Evolutionary conservation across 768 basidiomycete species (phyloP), one percentile per base, ranked within the genome.

Genomic region (Gyrodon lividus): DNA sequence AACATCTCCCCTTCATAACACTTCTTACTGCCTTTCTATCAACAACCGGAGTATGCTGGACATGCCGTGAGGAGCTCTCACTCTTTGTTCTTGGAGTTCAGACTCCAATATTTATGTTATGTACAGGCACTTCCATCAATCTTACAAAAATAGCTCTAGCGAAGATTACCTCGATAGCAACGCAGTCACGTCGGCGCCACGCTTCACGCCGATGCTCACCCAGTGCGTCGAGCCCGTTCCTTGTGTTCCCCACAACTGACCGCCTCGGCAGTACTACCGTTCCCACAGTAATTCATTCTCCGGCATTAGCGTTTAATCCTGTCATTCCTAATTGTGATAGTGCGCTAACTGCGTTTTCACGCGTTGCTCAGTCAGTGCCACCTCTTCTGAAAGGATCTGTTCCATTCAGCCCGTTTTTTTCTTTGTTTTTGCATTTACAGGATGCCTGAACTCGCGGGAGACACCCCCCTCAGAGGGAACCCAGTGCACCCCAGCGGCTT

Each of bases 301-400:
- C 52, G 12, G 7, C 20, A 20, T 20, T 8, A 4, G 30, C 19
- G 28, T 33, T 52, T 12, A 9, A 7, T 2, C 26, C 51, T 22
- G 12, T 19, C 42, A 41, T 48, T 17, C 28, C 9, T 20, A 33
- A 43, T 46, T 14, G 16, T 19, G 52, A 43, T 34, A 24, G 20
- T 41, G 23, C 55, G 20, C 43, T 48, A 51, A 35, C 40, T 23
- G 10, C 30, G 12, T 10, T 16, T 26, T 20, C 38, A 12, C 23
- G 16, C 13, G 10, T 22, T 46, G 33, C 50, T 23, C 51, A 46
- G 63, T 67, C 26, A 46, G 63, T 56, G 38, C 17, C 17, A 24
- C 13, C 1, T 22, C 13, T 38, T 20, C 28, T 44, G 19, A 2
- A 39, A 13, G 17, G 7, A 12, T 47, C 22, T 4, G 1, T 40